Evolutionary conservation across 257 asterid genomes (phyloP).

Genomic region (Penstemon barbatus): DNA sequence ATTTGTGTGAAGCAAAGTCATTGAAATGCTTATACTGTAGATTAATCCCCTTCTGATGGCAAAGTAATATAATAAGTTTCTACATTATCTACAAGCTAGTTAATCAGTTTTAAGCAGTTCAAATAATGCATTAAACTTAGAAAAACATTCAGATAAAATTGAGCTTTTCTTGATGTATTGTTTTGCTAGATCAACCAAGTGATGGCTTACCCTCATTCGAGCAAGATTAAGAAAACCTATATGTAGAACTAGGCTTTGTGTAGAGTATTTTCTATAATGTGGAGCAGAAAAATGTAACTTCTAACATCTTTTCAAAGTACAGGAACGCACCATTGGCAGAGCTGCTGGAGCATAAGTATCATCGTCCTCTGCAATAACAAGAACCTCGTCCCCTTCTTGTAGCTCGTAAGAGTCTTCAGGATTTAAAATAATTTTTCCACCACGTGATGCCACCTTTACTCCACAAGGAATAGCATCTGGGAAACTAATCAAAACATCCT

Average conservation of each 20-base stretch:
- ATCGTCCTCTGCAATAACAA: slow-evolving; percentile 94
- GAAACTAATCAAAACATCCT: slow-evolving; percentile 83
- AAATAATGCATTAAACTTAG: not conserved
- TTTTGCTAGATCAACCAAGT: slow-evolving; percentile 14
- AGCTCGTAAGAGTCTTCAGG: slow-evolving; percentile 78
- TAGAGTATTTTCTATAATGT: slow-evolving; percentile 14
- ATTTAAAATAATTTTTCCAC: slow-evolving; percentile 83
- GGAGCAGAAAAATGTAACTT: slow-evolving; percentile 22
- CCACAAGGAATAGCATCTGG: slow-evolving; percentile 95
- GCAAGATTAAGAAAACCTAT: slow-evolving; percentile 6
- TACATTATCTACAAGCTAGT: slow-evolving; percentile 4
- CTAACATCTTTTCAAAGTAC: slow-evolving; percentile 31
- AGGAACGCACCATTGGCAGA: slow-evolving; percentile 71
- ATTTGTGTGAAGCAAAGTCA: not conserved
- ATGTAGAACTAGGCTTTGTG: not conserved
- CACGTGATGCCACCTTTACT: slow-evolving; percentile 71
- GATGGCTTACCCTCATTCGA: slow-evolving; percentile 6
- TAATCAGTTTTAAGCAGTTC: slow-evolving; percentile 1
- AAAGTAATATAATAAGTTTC: not conserved
- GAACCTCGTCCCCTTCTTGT: slow-evolving; percentile 87
- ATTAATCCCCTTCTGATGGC: not conserved
- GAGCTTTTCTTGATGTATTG: not conserved
- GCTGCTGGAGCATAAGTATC: slow-evolving; percentile 77
- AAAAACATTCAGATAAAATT: not conserved
- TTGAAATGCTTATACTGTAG: not conserved